Evolutionary conservation across 2,329 filamentous ascomycete species (phyloP).

Genomic region (Elsinoe australis): DNA sequence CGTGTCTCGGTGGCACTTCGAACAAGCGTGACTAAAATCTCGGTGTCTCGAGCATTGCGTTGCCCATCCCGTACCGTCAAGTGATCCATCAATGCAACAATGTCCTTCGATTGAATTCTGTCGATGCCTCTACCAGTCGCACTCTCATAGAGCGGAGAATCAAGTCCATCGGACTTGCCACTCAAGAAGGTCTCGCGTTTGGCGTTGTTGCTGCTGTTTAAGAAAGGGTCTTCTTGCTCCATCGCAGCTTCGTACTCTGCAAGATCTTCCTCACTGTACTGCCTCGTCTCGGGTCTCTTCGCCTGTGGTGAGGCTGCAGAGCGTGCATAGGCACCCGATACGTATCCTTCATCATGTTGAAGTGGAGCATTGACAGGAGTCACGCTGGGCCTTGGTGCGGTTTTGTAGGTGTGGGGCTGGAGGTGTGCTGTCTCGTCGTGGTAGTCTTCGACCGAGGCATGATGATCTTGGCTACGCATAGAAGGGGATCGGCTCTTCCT

Average conservation of each 20-base stretch:
- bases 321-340: constrained; percentile 20
- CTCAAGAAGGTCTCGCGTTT: constrained; percentile 63
- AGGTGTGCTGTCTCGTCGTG: constrained; percentile 12
- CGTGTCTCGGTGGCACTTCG: constrained; percentile 94
- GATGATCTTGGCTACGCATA: background rate
- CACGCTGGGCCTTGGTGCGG: constrained; percentile 12
- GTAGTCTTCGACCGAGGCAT: constrained; percentile 16
- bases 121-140: constrained; percentile 83
- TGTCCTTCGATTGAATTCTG: constrained; percentile 89
- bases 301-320: constrained; percentile 17
- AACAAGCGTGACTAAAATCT: constrained; percentile 90
- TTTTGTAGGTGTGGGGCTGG: constrained; percentile 16
- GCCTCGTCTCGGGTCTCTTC: background rate
- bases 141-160: constrained; percentile 81
- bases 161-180: constrained; percentile 86
- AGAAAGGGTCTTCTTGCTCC: constrained; percentile 57
- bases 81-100: constrained; percentile 96
- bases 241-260: constrained; percentile 35
- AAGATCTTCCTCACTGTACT: constrained; percentile 9
- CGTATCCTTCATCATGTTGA: constrained; percentile 20
- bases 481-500: constrained; percentile 5
- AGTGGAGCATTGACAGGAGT: constrained; percentile 17
- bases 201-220: constrained; percentile 37
- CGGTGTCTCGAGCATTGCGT: constrained; percentile 89
- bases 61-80: constrained; percentile 95